phyloP scores from a whole-genome alignment of 352 stramenopile species.

The Pythium dissimile region DNA sequence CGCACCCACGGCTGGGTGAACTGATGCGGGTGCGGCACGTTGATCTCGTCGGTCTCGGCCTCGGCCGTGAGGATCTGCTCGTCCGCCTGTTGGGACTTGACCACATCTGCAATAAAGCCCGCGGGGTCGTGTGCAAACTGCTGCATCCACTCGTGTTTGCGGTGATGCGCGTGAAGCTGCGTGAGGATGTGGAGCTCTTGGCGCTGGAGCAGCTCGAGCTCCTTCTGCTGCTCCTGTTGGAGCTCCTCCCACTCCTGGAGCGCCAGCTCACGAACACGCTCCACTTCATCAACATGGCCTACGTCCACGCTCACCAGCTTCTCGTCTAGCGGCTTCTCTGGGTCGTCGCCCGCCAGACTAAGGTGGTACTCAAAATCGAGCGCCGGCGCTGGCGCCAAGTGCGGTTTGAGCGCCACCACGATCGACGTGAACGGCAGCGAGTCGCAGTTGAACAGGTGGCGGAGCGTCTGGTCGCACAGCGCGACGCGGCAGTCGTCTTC shows the following conservation, averaged over 20 bases:
- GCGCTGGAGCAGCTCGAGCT: conserved; percentile 48
- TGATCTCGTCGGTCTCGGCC: conserved; percentile 59
- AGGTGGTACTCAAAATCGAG: conserved; percentile 68
- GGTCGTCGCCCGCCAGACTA: conserved; percentile 25
- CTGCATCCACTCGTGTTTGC: conserved; percentile 66
- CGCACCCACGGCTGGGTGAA: conserved; percentile 75
- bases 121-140: conserved; percentile 66
- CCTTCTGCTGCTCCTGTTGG: conserved; percentile 61
- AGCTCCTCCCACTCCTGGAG: conserved; percentile 61
- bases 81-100: conserved; percentile 54
- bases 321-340: conserved; percentile 37
- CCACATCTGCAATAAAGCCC: conserved; percentile 58
- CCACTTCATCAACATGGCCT: conserved; percentile 43
- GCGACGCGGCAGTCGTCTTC: conserved; percentile 77
- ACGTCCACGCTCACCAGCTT: conserved; percentile 63
- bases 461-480: conserved; percentile 50
- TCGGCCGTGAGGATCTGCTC: conserved; percentile 59
- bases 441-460: conserved; percentile 59
- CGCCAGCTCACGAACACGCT: conserved; percentile 30
- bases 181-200: conserved; percentile 55
- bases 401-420: conserved; percentile 59
- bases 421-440: conserved; percentile 68
- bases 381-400: conserved; percentile 46
- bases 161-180: conserved; percentile 39
- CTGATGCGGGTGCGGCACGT: conserved; percentile 48